phyloP scores from a whole-genome alignment of 306 rosid genomes.

The Begonia loranthoides region DNA sequence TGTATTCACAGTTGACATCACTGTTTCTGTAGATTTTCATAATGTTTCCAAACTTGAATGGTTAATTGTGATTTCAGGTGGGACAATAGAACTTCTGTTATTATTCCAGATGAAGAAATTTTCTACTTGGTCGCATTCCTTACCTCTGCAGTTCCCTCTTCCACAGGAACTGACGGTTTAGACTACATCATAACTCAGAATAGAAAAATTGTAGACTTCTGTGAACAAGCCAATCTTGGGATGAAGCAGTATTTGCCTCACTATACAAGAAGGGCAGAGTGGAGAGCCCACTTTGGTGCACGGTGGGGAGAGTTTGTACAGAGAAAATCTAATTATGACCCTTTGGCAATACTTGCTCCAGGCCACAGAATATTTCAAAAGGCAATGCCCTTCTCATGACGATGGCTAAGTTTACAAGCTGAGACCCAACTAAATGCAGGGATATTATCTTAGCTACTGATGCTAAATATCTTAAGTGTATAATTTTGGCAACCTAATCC shows the following conservation, averaged over 20 bases:
- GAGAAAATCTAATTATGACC: constrained; percentile 77
- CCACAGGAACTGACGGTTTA: constrained; percentile 64
- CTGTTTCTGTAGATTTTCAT: neutral
- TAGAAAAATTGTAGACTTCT: constrained; percentile 65
- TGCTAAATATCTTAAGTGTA: constrained; percentile 10
- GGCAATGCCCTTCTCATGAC: constrained; percentile 39
- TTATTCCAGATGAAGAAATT: constrained; percentile 72
- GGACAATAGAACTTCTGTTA: constrained; percentile 65
- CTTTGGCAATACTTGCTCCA: constrained; percentile 76
- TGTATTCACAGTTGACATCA: neutral
- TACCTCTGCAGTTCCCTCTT: constrained; percentile 68
- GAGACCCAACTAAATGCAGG: constrained; percentile 14
- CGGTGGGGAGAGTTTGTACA: constrained; percentile 56
- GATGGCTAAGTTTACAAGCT: constrained; percentile 7
- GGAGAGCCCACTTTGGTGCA: constrained; percentile 87
- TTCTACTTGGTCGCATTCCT: constrained; percentile 87
- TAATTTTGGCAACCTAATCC: constrained; percentile 9
- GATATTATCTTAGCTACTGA: constrained; percentile 12
- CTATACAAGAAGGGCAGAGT: constrained; percentile 52
- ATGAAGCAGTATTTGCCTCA: constrained; percentile 85
- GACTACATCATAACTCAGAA: constrained; percentile 73
- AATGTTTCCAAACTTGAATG: constrained; percentile 2
- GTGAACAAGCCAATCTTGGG: constrained; percentile 59
- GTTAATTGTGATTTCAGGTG: constrained; percentile 48
- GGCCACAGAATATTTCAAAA: constrained; percentile 82